Evolutionary conservation across 352 stramenopile genomes (phyloP), one percentile per base, ranked within the genome.

Genomic region (Globisporangium rhizosaccharum): DNA sequence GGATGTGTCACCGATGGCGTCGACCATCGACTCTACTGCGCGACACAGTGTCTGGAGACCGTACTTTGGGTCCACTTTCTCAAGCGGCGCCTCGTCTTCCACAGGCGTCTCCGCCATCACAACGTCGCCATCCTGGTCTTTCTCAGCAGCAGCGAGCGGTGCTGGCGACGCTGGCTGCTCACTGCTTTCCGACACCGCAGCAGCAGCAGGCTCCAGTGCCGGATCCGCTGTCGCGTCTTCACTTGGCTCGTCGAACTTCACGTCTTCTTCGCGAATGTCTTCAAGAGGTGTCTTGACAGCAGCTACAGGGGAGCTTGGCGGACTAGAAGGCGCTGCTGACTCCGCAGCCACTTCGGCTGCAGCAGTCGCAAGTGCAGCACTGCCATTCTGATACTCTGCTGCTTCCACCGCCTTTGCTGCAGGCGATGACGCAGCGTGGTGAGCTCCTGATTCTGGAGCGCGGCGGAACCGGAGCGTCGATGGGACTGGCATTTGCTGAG

Each of bases 1-100:
- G 6, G 66, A 55, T 26, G 71, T 64, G 36, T 73, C 78, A 39
- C 73, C 79, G 33, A 90, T 82, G 12, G 83, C 78, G 42, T 92
- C 83, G 23, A 89, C 71, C 75, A 95, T 92, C n/a, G 77, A 88
- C 25, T 88, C 78, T 46, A 92, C 75, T 4, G 82, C 80, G n/a
- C 79, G 76, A 26, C 75, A 88, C 14, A 92, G 62, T 6, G 89
- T 70, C 51, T 90, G 83, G 30, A 92, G 75, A 30, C 83, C 83
- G 49, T 90, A 92, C 59, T 90, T 92, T 5, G 82, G 82, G 48
- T 87, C 76, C 9, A 82, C 67, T 12, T 58, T 56, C 26, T 61
- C 56, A 18, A 63, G 42, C 6, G 17, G 14, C 5, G 37, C n/a
- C 2, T 45, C 39, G 11, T n/a, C 46, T 0, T 69, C 67, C 51